phyloP scores from a whole-genome alignment of 2,329 filamentous ascomycete genomes.

The Ascochyta lentis region DNA sequence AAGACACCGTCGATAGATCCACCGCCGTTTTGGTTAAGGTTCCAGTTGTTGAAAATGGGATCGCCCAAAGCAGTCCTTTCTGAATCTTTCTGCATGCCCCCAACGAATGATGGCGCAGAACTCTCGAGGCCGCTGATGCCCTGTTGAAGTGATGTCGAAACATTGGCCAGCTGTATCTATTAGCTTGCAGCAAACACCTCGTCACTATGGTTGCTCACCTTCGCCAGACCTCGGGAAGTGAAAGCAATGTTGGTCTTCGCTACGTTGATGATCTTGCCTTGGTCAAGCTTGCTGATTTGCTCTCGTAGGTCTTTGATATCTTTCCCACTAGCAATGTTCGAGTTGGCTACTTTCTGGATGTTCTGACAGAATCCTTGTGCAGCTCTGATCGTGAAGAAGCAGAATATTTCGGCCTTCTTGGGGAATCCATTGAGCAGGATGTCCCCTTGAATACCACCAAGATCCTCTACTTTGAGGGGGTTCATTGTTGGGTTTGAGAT shows the following conservation, averaged over 20 bases:
- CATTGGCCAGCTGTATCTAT: slow-evolving; percentile 7
- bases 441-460: slow-evolving; percentile 11
- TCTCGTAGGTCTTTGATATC: slow-evolving; percentile 14
- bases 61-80: slow-evolving; percentile 9
- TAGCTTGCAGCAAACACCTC: not conserved
- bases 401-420: slow-evolving; percentile 17
- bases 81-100: slow-evolving; percentile 9
- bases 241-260: slow-evolving; percentile 18
- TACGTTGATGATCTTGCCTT: slow-evolving; percentile 9
- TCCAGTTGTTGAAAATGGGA: slow-evolving; percentile 8
- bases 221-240: slow-evolving; percentile 6
- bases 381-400: slow-evolving; percentile 16
- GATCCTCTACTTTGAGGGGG: slow-evolving; percentile 8
- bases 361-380: slow-evolving; percentile 12
- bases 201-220: not conserved
- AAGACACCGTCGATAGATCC: slow-evolving; percentile 13
- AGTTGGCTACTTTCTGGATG: slow-evolving; percentile 10
- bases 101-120: slow-evolving; percentile 6
- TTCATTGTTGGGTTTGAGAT: not conserved
- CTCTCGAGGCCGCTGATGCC: not conserved
- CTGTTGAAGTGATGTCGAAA: slow-evolving; percentile 1
- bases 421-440: slow-evolving; percentile 16
- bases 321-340: slow-evolving; percentile 9
- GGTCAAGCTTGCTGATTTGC: slow-evolving; percentile 7
- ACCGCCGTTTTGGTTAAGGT: slow-evolving; percentile 13